Evolutionary conservation across 768 basidiomycete species (phyloP), one percentile per base, ranked within the genome.

Genomic region (Lactarius indigo): DNA sequence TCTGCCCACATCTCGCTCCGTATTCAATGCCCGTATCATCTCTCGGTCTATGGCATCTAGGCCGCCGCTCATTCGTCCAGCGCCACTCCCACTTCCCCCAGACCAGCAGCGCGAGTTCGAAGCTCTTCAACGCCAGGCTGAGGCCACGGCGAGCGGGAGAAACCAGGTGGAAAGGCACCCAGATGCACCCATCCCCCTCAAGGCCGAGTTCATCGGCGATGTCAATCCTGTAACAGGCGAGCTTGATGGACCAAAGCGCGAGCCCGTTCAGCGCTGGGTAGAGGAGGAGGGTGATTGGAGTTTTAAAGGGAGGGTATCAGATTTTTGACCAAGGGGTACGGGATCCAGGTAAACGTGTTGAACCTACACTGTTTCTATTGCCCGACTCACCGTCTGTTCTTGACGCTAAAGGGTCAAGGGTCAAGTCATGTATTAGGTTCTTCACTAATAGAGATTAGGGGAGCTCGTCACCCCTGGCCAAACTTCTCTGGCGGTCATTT

Each of bases 101-200:
- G 82, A 85, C 30, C 83, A 92, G 64, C 94, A 96, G 74, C 86
- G 85, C 62, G 92, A 95, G 76, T 96, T 96, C 65, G 92, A 96
- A 74, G 83, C 87, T n/a, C 87, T 94, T 41, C 83, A 88, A 69
- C 84, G 87, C 23, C 79, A 77, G n/a, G 85, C 86, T 1, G 85
- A 85, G 68, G 75, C 76, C 3, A 82, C 64, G 10, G n/a, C 63
- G 68, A 75, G 13, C 62, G 64, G 41, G 65, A 71, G 23, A 15
- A 47, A 37, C 39, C 78, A 82, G 37, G 72, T 78, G 2, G 82
- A 84, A 2, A 72, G 85, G 54, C 91, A 94, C 72, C 90, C 91
- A 2, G 91, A 94, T 73, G 85, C 89, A 0, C 85, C 82, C 28
- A 75, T 76, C 18, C 84, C 86, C 1, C 65, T 88, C 28, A 77